A percentile compares a stretch with the other conserved stretches of the same genome.
These are phyloP conservation scores for Nemania sp. DNA, from an alignment of 2,329 filamentous ascomycete genomes.

Conservation along the genomic window DNA sequence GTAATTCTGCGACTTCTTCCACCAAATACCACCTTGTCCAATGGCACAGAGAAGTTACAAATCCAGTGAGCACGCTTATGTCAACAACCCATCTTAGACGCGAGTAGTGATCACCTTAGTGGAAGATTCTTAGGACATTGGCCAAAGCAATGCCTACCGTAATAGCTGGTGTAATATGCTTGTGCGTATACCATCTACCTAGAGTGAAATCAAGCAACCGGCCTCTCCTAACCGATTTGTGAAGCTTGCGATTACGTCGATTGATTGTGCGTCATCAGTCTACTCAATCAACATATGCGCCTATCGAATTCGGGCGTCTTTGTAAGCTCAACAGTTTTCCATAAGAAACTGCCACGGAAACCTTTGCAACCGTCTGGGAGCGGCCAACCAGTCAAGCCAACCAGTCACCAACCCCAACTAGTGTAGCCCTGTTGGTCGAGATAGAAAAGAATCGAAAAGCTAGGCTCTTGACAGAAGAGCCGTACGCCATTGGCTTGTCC, in stretches of 20 bases:
- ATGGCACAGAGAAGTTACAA: not conserved
- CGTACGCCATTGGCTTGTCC: not conserved
- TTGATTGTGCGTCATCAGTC: not conserved
- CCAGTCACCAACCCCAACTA: not conserved
- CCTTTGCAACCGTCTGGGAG: not conserved
- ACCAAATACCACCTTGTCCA: not conserved
- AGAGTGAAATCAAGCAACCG: not conserved
- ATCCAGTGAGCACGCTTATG: not conserved
- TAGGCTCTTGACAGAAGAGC: not conserved
- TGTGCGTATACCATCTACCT: not conserved
- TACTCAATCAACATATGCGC: not conserved
- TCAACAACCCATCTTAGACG: not conserved
- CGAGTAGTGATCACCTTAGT: not conserved
- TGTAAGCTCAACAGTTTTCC: not conserved
- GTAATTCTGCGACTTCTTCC: not conserved
- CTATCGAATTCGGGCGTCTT: not conserved
- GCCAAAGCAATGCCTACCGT: not conserved
- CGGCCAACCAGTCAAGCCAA: not conserved
- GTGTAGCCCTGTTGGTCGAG: not conserved
- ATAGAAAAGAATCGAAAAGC: slow-evolving; percentile 1
- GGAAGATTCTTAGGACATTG: not conserved
- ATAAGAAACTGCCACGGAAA: not conserved
- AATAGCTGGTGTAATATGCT: not conserved
- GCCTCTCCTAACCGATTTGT: not conserved
- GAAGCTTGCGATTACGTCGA: not conserved